These are phyloP conservation scores for Pseudogymnoascus sp. DNA, from an alignment of 2,329 filamentous ascomycete genomes.

Conservation along the genomic window DNA sequence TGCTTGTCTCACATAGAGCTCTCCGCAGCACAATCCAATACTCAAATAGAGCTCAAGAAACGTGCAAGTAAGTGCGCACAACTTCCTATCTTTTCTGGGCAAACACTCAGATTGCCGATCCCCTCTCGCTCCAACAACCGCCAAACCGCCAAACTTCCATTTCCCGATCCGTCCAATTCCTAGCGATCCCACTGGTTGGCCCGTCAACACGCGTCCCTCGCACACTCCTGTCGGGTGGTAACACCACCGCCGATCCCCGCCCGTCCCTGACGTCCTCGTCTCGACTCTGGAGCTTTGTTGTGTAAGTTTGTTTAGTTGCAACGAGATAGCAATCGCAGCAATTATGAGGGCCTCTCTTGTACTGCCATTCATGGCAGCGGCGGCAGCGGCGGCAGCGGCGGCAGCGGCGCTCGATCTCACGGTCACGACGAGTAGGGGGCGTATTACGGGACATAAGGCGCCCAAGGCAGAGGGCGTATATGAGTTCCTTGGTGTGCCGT, in stretches of 20 bases:
- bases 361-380: not conserved
- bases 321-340: not conserved
- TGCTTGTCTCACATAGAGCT: no score
- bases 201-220: no score
- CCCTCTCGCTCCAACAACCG: no score
- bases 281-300: not conserved
- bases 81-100: no score
- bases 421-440: not conserved
- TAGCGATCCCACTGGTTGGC: no score
- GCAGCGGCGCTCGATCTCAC: not conserved
- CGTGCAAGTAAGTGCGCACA: no score
- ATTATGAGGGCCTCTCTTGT: not conserved
- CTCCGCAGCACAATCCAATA: no score
- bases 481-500: slow-evolving; percentile 11
- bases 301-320: not conserved
- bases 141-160: no score
- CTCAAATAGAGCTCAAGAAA: no score
- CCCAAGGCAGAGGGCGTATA: not conserved
- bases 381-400: not conserved
- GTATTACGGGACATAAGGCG: not conserved
- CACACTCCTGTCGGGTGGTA: no score
- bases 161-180: no score
- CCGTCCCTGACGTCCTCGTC: not conserved
- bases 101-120: no score
- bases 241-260: not conserved